A percentile compares a stretch with the other conserved stretches of the same genome.
These are phyloP conservation scores for Aspergillus fructus DNA, from an alignment of 2,329 filamentous ascomycete species.

Conservation along the genomic window DNA sequence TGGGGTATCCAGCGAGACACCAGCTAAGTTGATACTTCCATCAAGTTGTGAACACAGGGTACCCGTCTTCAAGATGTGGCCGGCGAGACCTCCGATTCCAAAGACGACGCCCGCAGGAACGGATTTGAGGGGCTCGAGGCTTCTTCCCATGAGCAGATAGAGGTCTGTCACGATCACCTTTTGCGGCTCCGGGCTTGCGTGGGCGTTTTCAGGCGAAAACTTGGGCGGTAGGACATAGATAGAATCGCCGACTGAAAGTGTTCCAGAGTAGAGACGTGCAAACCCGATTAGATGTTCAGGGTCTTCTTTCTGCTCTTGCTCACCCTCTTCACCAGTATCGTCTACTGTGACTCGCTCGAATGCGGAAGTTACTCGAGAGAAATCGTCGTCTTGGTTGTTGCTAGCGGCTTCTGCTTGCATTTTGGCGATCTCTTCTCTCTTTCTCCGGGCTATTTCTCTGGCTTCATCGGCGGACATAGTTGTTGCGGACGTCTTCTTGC, in stretches of 20 bases:
- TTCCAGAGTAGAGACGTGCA: conserved; percentile 89
- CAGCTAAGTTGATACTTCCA: conserved; percentile 86
- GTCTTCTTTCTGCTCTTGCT: conserved; percentile 63
- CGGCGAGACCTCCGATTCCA: conserved; percentile 87
- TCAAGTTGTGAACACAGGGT: conserved; percentile 86
- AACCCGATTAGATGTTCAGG: conserved; percentile 92
- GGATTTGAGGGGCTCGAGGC: conserved; percentile 75
- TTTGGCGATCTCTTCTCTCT: conserved; percentile 82
- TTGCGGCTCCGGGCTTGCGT: conserved; percentile 69
- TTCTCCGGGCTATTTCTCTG: conserved; percentile 79
- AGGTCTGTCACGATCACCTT: conserved; percentile 83
- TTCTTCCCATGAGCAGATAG: conserved; percentile 94
- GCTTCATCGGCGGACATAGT: conserved; percentile 85
- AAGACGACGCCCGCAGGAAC: conserved; percentile 95
- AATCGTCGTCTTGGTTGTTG: conserved; percentile 44
- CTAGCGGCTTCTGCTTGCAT: conserved; percentile 63
- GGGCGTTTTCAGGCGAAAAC: conserved; percentile 77
- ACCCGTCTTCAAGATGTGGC: conserved; percentile 91
- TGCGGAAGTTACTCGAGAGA: conserved; percentile 59
- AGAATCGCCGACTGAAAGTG: conserved; percentile 81
- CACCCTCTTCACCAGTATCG: conserved; percentile 49
- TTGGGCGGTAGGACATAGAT: conserved; percentile 92
- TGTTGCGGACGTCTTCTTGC: conserved; percentile 68
- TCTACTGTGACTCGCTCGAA: conserved; percentile 61
- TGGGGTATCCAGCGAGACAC: conserved; percentile 74